phyloP scores from a whole-genome alignment of 2,329 filamentous ascomycete genomes.

The Pseudophaeomoniella oleicola region DNA sequence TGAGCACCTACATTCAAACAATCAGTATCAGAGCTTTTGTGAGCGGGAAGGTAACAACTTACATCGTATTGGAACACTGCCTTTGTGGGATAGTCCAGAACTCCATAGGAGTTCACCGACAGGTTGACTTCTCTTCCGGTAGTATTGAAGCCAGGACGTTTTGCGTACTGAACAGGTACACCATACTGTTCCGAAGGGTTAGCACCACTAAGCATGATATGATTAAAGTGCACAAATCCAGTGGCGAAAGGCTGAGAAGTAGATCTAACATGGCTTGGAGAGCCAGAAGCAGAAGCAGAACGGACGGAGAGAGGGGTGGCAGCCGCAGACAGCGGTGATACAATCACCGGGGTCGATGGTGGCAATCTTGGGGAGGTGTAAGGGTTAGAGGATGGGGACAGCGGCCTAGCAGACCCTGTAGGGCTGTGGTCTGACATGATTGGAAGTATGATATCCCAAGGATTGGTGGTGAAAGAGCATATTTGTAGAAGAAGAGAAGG shows the following conservation, averaged over 20 bases:
- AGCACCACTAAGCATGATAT: conserved; percentile 14
- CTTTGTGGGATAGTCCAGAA: conserved; percentile 43
- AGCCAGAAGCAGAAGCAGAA: conserved; percentile 2
- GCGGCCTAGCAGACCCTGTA: no score
- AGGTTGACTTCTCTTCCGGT: conserved; percentile 41
- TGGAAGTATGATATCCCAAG: no score
- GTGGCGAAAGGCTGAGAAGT: background rate
- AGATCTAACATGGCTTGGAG: background rate
- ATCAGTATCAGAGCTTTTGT: background rate
- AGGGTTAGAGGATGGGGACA: no score
- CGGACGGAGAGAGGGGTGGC: no score
- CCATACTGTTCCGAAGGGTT: conserved; percentile 17
- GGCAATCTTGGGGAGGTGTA: no score
- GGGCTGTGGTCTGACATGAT: no score
- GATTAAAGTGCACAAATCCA: conserved; percentile 10
- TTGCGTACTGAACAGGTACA: conserved; percentile 17
- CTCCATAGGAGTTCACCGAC: conserved; percentile 61
- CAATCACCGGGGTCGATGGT: no score
- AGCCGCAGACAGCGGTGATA: no score
- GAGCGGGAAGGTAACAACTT: conserved; percentile 23
- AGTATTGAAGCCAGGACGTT: conserved; percentile 43
- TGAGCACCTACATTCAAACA: conserved; percentile 45
- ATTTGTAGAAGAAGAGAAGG: no score
- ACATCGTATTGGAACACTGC: conserved; percentile 77
- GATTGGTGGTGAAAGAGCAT: no score